Base-by-base conservation (phyloP, 2,329 filamentous ascomycete species). In the Venturia effusa region DNA sequence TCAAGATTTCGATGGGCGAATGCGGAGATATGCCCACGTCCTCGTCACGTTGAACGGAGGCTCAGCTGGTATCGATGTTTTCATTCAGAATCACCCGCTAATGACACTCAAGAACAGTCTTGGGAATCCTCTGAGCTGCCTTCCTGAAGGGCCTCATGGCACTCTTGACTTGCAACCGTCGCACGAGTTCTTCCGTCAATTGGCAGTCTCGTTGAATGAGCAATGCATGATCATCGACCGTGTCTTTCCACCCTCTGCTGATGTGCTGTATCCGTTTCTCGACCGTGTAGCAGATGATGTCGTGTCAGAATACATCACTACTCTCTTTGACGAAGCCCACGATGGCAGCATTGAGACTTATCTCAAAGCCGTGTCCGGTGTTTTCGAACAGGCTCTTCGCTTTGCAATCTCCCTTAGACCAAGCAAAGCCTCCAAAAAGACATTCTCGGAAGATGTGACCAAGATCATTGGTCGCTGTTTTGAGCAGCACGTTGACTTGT, bases 401-500 rank as follows among this genome's bases (percentile, higher is more conserved):
- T 90, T 97, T 70, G 85, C 88, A 43, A 81, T 86, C 30, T 86
- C 87, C 0, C 76, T 97, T 7, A 81, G 84, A 61, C 84, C 88
- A 1, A 87, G 90, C 1, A 83, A 83, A 61, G 83, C 81, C 37
- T 85, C 84, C 0, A 79, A 81, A 22, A 76, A 84, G 37, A 83
- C 84, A 11, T 86, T 89, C 59, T 74, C 82, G 55, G 81, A 86
- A 11, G 85, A 87, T 68, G 83, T 88, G 17, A 87, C 86, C 69
- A 80, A 84, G 65, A 81, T 91, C 61, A 81, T 92, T 17, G 78
- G 41, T 19, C 83, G 83, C 67, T 86, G 92, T 0, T 97, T 96
- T 70, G 93, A 96, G 73, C 91, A 89, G 45, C 93, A 97, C 72
- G 81, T 97, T n/a, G 92, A 97, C 72, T 78, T 96, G 1, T 99